Conservation (phyloP, 805 yeast species). For the Candida ascalaphidarum region DNA sequence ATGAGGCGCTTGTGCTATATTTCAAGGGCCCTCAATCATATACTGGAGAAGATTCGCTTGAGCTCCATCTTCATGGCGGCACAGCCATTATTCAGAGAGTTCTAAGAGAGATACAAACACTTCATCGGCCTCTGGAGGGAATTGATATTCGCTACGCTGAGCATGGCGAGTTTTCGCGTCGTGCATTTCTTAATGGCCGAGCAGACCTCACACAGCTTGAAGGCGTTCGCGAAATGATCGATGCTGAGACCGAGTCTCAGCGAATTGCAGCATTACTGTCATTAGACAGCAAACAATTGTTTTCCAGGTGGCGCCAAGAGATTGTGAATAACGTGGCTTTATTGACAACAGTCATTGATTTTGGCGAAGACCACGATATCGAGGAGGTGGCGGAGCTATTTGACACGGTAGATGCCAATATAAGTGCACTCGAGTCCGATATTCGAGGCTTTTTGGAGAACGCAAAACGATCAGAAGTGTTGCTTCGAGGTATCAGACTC, state of each 20-base stretch:
- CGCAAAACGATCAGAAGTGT: slow-evolving; percentile 50
- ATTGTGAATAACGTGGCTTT: slow-evolving; percentile 63
- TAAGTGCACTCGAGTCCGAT: slow-evolving; percentile 34
- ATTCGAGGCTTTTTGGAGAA: slow-evolving; percentile 36
- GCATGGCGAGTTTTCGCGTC: slow-evolving; percentile 83
- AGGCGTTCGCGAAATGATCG: slow-evolving; percentile 80
- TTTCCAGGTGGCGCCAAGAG: slow-evolving; percentile 56
- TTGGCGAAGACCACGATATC: slow-evolving; percentile 87
- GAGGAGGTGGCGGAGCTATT: slow-evolving; percentile 54
- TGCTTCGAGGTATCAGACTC: slow-evolving; percentile 65
- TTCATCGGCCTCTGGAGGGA: slow-evolving; percentile 39
- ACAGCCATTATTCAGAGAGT: slow-evolving; percentile 72
- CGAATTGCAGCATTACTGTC: slow-evolving; percentile 66
- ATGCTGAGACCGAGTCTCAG: slow-evolving; percentile 90
- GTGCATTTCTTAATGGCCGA: slow-evolving; percentile 80
- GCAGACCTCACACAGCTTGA: slow-evolving; percentile 86
- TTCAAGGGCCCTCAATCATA: slow-evolving; percentile 72
- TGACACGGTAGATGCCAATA: slow-evolving; percentile 35
- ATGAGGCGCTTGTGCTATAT: slow-evolving; percentile 65
- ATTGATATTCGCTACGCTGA: slow-evolving; percentile 68
- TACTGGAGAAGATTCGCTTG: slow-evolving; percentile 89
- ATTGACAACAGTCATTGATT: slow-evolving; percentile 84
- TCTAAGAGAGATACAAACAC: slow-evolving; percentile 45
- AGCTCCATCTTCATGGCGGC: slow-evolving; percentile 93
- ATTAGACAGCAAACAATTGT: slow-evolving; percentile 47